Conservation (phyloP, 75 land plant species). For the Chamaecyparis obtusa region DNA sequence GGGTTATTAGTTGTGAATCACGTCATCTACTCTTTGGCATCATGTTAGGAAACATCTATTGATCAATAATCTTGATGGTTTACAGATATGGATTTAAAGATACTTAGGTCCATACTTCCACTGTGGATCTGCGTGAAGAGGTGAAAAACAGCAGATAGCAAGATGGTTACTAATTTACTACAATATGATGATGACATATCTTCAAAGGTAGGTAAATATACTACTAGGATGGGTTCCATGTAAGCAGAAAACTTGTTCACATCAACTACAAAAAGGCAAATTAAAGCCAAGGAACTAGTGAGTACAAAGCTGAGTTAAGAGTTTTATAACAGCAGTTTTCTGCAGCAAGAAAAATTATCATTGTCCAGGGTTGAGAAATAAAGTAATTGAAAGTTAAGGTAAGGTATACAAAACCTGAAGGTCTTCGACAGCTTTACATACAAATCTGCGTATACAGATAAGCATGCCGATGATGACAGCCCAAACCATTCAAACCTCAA, state of each 20-base stretch:
- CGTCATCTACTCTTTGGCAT: not conserved
- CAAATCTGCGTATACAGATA: not conserved
- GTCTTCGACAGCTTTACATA: not conserved
- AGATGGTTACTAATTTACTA: not conserved
- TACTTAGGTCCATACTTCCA: not conserved
- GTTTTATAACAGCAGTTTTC: not conserved
- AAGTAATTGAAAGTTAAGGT: not conserved
- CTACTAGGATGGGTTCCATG: not conserved
- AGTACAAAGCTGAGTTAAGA: not conserved
- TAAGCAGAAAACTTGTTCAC: not conserved
- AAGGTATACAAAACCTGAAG: not conserved
- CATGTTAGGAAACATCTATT: not conserved
- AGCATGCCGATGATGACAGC: not conserved
- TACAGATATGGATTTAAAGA: not conserved
- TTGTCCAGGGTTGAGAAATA: not conserved
- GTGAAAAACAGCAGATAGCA: not conserved
- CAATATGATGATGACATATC: not conserved
- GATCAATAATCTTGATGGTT: not conserved
- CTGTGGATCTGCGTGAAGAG: not conserved
- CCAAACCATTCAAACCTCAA: not conserved
- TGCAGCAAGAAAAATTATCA: not conserved
- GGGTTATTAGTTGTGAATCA: not conserved
- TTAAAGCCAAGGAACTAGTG: not conserved
- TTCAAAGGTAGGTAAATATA: not conserved
- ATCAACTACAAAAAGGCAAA: no score